Evolutionary conservation across 1,284 basidiomycete genomes (phyloP).

Genomic region (Athelia sp.): DNA sequence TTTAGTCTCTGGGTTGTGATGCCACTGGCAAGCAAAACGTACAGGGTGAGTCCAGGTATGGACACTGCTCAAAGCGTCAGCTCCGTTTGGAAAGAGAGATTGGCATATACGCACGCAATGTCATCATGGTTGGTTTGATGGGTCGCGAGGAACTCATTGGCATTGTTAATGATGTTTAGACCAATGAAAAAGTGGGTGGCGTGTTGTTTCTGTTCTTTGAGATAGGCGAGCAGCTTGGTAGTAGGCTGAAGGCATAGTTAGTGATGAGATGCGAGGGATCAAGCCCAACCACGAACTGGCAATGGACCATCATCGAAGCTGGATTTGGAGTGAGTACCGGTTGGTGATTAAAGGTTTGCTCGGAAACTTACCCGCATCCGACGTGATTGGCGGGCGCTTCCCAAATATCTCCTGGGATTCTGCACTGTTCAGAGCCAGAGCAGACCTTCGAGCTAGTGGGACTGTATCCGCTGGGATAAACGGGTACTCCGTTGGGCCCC

Average conservation of each 20-base stretch:
- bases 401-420: slow-evolving; percentile 56
- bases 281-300: no score
- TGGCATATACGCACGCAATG: slow-evolving; percentile 25
- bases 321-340: slow-evolving; percentile 22
- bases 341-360: slow-evolving; percentile 7
- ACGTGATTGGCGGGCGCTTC: slow-evolving; percentile 61
- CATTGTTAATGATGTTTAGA: slow-evolving; percentile 38
- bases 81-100: background rate
- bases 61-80: slow-evolving; percentile 19
- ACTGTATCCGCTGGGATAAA: slow-evolving; percentile 46
- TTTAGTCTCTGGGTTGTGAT: no score
- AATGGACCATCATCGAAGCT: slow-evolving; percentile 79
- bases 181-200: slow-evolving; percentile 58
- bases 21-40: no score
- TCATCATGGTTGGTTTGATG: slow-evolving; percentile 32
- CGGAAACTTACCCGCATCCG: slow-evolving; percentile 24
- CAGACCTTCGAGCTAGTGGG: slow-evolving; percentile 52
- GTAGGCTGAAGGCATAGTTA: slow-evolving; percentile 19
- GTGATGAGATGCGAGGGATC: no score
- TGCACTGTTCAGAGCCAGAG: slow-evolving; percentile 65
- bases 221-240: slow-evolving; percentile 33
- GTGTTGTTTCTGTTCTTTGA: slow-evolving; percentile 34
- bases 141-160: slow-evolving; percentile 33
- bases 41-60: slow-evolving; percentile 56
- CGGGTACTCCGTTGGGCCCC: slow-evolving; percentile 36